A percentile compares a stretch with the other conserved stretches of the same genome.
These are phyloP conservation scores for Fragilariopsis cylindrus DNA, from an alignment of 108 stramenopile species.

Conservation along the genomic window DNA sequence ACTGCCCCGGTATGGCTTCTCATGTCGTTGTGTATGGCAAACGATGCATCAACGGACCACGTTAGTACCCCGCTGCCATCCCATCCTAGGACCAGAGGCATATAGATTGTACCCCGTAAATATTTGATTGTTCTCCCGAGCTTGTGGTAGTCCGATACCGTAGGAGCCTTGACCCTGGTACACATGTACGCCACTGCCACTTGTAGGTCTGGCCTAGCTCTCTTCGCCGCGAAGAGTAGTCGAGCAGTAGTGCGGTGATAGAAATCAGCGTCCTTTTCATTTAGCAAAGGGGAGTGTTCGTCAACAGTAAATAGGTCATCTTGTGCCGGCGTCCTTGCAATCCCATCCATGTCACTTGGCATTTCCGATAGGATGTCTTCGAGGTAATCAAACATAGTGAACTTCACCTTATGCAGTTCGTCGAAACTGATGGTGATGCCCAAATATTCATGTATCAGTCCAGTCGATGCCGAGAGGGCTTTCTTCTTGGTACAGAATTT, in stretches of 20 bases:
- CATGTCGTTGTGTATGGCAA: conserved; percentile 48
- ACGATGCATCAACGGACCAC: conserved; percentile 56
- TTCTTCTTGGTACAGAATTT: neutral
- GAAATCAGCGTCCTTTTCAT: neutral
- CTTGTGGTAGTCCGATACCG: conserved; percentile 36
- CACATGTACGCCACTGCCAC: conserved; percentile 36
- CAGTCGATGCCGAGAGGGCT: neutral
- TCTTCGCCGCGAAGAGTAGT: conserved; percentile 31
- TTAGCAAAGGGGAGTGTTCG: neutral
- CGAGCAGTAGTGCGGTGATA: conserved; percentile 44
- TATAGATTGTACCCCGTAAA: conserved; percentile 18
- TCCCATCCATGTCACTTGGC: conserved; percentile 15
- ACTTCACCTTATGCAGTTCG: conserved; percentile 6
- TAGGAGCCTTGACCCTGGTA: conserved; percentile 34
- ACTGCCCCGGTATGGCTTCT: conserved; percentile 49
- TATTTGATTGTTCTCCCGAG: conserved; percentile 37
- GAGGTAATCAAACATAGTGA: conserved; percentile 36
- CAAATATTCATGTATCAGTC: conserved; percentile 38
- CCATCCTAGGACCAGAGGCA: conserved; percentile 8
- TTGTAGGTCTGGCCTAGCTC: conserved; percentile 41
- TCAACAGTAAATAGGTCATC: conserved; percentile 15
- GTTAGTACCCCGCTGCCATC: conserved; percentile 16
- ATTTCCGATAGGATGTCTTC: conserved; percentile 20
- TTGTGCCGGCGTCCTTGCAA: neutral
- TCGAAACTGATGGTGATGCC: conserved; percentile 41